Percentiles rank a stretch among this genome's conserved stretches.
Evolutionary conservation across 495 filamentous ascomycete genomes (phyloP).

Genomic region (Penicillium salamii): DNA sequence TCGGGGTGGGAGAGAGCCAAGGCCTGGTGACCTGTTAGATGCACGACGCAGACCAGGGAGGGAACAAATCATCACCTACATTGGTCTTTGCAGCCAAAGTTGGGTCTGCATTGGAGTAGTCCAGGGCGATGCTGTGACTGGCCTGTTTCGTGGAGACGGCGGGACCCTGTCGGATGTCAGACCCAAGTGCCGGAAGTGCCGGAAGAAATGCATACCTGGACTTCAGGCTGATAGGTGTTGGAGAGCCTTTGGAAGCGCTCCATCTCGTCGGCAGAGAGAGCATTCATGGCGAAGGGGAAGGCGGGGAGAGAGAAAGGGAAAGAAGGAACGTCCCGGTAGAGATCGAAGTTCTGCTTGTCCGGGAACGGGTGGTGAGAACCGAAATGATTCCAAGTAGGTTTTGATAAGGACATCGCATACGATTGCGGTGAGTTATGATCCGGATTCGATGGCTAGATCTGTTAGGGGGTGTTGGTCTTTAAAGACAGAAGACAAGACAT

Average conservation of each 20-base stretch:
- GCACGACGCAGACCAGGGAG: background rate
- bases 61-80: slow-evolving; percentile 43
- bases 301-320: slow-evolving; percentile 25
- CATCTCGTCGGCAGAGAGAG: slow-evolving; percentile 49
- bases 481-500: no score
- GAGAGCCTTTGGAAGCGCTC: slow-evolving; percentile 53
- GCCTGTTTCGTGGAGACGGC: slow-evolving; percentile 75
- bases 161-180: slow-evolving; percentile 59
- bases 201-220: no score
- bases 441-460: no score
- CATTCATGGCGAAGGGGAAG: slow-evolving; percentile 40
- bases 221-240: slow-evolving; percentile 63
- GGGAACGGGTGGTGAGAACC: slow-evolving; percentile 36
- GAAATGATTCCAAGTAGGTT: slow-evolving; percentile 37
- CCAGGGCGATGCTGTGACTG: slow-evolving; percentile 73
- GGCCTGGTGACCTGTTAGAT: slow-evolving; percentile 51
- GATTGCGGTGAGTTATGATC: no score
- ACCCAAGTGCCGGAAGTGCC: no score
- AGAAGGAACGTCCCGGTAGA: slow-evolving; percentile 21
- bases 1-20: slow-evolving; percentile 82
- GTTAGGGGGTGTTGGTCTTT: no score
- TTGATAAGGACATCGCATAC: slow-evolving; percentile 47
- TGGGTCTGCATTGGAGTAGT: slow-evolving; percentile 90
- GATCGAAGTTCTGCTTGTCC: slow-evolving; percentile 29
- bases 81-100: slow-evolving; percentile 79